Base-by-base conservation (phyloP, 176 grass and related monocot species). In the Dendrocalamus sinicus region DNA sequence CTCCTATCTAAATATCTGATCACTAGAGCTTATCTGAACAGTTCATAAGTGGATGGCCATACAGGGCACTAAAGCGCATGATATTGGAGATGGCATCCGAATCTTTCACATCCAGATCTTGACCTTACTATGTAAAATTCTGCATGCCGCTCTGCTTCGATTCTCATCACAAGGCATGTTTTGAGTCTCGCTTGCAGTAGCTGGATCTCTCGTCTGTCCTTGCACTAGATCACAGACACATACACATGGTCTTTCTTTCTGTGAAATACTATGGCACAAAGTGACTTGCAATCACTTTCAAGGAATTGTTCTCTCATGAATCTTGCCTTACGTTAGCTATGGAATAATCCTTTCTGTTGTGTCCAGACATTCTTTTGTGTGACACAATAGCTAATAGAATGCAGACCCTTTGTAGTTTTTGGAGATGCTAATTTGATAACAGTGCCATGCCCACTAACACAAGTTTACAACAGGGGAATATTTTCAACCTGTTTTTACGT, bases 371-470 rank as follows among this genome's bases (percentile, higher is more conserved):
- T 23, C 10, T 71, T 86, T 86, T 85, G 78, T 86, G 65, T 9
- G 50, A 32, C 63, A 30, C 63, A 70, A 35, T 41, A 45, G 65
- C 84, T 86, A 78, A 30, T 47, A 58, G 35, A 77, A 69, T 69
- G 58, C 22, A 46, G 3, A 41, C 9, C 13, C n/a, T 54, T 19
- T 32, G 24, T 70, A 35, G 16, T 79, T 71, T 54, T 20, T 40
- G 15, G 53, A 86, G 64, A 71, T 79, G 84, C 75, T 40, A 72
- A 35, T 12, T 45, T 55, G 50, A 19, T 70, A 78, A 70, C 39
- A 86, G 75, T 86, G 75, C 9, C 53, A 24, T 71, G 84, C 53
- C 41, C 65, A 86, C 84, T 86, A 61, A 44, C 73, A 59, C 37
- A 60, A 58, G 13, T 61, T 75, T 58, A 2, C 12, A 17, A 60